Conservation (phyloP, 2,329 filamentous ascomycete species). For the Volutella citrinella region DNA sequence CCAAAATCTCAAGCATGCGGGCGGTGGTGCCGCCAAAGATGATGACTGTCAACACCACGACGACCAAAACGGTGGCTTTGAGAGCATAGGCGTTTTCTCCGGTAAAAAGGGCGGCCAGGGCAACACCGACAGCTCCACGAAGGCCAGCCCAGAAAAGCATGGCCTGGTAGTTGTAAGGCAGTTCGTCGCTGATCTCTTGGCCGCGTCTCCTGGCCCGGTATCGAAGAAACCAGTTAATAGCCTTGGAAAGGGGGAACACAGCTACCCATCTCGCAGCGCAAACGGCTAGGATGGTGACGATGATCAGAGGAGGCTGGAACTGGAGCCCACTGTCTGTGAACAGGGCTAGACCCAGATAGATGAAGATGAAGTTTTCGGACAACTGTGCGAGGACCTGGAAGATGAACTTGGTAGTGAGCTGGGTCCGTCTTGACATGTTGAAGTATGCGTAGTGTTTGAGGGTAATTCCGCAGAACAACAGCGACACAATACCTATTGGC, state of each 20-base stretch:
- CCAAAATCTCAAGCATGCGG: slow-evolving; percentile 94
- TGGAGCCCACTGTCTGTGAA: slow-evolving; percentile 87
- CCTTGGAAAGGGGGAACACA: slow-evolving; percentile 85
- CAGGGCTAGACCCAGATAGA: slow-evolving; percentile 90
- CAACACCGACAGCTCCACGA: slow-evolving; percentile 92
- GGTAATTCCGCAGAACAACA: slow-evolving; percentile 97
- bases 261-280: slow-evolving; percentile 90
- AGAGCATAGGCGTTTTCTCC: slow-evolving; percentile 80
- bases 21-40: slow-evolving; percentile 98
- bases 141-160: slow-evolving; percentile 99
- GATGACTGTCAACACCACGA: slow-evolving; percentile 96
- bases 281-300: slow-evolving; percentile 87
- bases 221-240: slow-evolving; percentile 89
- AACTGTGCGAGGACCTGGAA: slow-evolving; percentile 94
- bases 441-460: slow-evolving; percentile 99
- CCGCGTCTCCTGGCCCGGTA: slow-evolving; percentile 79
- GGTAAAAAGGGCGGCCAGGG: slow-evolving; percentile 81
- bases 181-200: slow-evolving; percentile 73
- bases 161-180: slow-evolving; percentile 94
- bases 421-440: slow-evolving; percentile 97
- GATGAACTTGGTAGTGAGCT: slow-evolving; percentile 95
- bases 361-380: slow-evolving; percentile 99
- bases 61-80: slow-evolving; percentile 92
- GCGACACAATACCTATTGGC: slow-evolving; percentile 80
- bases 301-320: slow-evolving; percentile 93